Percentiles rank a stretch among this genome's conserved stretches.
Evolutionary conservation across 2,329 filamentous ascomycete genomes (phyloP).

Genomic region (Trichocomaceae sp.): DNA sequence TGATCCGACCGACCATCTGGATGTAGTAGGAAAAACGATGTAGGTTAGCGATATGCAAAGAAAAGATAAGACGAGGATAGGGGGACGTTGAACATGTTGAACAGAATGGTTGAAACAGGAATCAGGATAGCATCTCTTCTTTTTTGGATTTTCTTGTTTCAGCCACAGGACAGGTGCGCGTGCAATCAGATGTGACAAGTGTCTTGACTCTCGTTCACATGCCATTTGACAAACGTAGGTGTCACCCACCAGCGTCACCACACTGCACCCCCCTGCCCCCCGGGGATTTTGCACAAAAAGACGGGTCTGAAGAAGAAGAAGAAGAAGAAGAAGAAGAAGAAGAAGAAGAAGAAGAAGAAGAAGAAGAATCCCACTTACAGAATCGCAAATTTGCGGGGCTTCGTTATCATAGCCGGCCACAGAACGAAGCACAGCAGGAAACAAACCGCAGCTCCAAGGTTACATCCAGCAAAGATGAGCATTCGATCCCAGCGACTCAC

Average conservation of each 20-base stretch:
- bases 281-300: not conserved
- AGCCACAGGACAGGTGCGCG: slow-evolving; percentile 9
- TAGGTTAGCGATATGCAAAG: not conserved
- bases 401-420: slow-evolving; percentile 72
- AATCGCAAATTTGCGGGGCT: slow-evolving; percentile 90
- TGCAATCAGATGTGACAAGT: not conserved
- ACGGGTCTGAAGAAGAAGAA: not conserved
- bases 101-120: not conserved
- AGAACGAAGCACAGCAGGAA: slow-evolving; percentile 87
- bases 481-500: slow-evolving; percentile 97
- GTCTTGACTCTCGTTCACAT: slow-evolving; percentile 11
- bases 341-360: not conserved
- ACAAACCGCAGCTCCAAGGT: slow-evolving; percentile 79
- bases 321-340: not conserved
- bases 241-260: slow-evolving; percentile 5
- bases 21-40: not conserved
- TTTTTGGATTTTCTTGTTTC: not conserved
- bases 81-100: not conserved
- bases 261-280: not conserved
- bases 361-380: slow-evolving; percentile 62
- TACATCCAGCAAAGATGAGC: slow-evolving; percentile 85
- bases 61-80: not conserved
- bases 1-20: slow-evolving; percentile 91
- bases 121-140: no score
- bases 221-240: slow-evolving; percentile 2